Conservation (phyloP, 805 yeast species). For the Candida sakaeoensis region DNA sequence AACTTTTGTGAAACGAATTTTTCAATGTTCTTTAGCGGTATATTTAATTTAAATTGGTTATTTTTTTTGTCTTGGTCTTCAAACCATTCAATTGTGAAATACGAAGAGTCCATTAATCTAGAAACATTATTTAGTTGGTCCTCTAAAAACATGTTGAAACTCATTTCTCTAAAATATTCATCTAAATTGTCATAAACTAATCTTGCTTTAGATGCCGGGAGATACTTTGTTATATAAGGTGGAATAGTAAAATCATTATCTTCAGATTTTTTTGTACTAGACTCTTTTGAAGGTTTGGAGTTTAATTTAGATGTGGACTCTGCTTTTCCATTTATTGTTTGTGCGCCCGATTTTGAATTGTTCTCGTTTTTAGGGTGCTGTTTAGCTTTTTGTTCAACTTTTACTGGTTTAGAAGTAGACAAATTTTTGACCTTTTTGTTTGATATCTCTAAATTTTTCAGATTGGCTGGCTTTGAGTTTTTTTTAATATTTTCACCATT, state of each 20-base stretch:
- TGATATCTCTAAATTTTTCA: too few relatives aligned
- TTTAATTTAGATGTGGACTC: not conserved
- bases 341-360: not conserved
- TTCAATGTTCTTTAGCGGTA: conserved; percentile 44
- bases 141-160: conserved; percentile 60
- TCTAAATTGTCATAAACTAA: conserved; percentile 47
- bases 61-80: conserved; percentile 40
- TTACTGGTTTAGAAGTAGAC: too few relatives aligned
- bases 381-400: conserved; percentile 1
- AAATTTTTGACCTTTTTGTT: too few relatives aligned
- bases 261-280: not conserved
- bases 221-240: conserved; percentile 25
- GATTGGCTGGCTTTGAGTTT: too few relatives aligned
- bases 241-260: conserved; percentile 15
- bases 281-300: conserved; percentile 1
- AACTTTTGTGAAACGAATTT: conserved; percentile 48
- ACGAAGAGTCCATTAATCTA: conserved; percentile 31
- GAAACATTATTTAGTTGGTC: conserved; percentile 39
- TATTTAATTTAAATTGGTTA: conserved; percentile 37
- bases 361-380: not conserved
- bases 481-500: too few relatives aligned
- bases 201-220: conserved; percentile 35
- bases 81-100: conserved; percentile 52
- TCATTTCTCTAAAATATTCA: conserved; percentile 55
- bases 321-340: not conserved